Evolutionary conservation across 2,329 filamentous ascomycete genomes (phyloP).

Genomic region (Verticillium tricorpus): DNA sequence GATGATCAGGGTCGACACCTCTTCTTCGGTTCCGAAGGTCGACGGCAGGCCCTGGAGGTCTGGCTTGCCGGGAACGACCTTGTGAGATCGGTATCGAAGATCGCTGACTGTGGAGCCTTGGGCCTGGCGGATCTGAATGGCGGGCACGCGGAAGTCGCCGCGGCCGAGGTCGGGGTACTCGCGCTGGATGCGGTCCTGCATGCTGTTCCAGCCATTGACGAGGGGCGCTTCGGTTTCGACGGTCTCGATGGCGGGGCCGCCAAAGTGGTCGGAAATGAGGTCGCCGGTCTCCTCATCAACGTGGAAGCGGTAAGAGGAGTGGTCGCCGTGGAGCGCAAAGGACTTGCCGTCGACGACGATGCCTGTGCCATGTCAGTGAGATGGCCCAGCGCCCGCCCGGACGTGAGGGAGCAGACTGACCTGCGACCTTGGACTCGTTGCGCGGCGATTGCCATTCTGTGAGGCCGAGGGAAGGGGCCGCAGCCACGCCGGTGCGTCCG

Average conservation of each 20-base stretch:
- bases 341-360: conserved; percentile 49
- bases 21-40: conserved; percentile 50
- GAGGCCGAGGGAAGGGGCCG: not conserved
- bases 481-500: not conserved
- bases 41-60: conserved; percentile 50
- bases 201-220: conserved; percentile 49
- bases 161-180: conserved; percentile 62
- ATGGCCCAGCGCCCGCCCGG: too few species aligned
- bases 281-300: conserved; percentile 52
- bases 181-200: conserved; percentile 44
- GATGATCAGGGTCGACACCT: conserved; percentile 56
- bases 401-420: not conserved
- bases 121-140: conserved; percentile 55
- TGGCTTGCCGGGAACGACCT: conserved; percentile 53
- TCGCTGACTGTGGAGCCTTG: conserved; percentile 55
- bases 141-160: conserved; percentile 58
- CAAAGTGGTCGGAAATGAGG: conserved; percentile 57
- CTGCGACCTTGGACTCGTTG: not conserved
- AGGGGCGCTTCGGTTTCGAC: conserved; percentile 43
- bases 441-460: not conserved
- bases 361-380: conserved; percentile 26
- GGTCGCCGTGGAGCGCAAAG: conserved; percentile 52
- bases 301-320: conserved; percentile 60
- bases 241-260: conserved; percentile 31
- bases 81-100: conserved; percentile 53